Percentiles rank a stretch among this genome's conserved stretches.
Conservation (phyloP, 2,329 filamentous ascomycete genomes). For the Albifimbria verrucaria region DNA sequence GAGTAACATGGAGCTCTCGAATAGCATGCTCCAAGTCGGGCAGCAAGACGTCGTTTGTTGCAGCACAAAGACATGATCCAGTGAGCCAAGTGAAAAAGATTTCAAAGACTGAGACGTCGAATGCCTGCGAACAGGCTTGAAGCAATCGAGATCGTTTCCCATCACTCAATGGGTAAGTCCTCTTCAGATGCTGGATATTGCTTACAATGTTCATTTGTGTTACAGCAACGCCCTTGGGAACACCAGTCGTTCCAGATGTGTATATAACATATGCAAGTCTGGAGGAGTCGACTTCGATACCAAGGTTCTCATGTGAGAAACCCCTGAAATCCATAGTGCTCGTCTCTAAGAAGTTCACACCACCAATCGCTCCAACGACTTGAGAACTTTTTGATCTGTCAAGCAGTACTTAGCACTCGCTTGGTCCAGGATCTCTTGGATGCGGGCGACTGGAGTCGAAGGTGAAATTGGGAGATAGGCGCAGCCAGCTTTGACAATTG, state of each 20-base stretch:
- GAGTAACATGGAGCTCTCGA: constrained; percentile 62
- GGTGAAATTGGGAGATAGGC: constrained; percentile 79
- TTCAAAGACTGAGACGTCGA: constrained; percentile 87
- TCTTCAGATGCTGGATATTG: constrained; percentile 66
- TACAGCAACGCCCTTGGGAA: constrained; percentile 75
- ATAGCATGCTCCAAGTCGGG: constrained; percentile 68
- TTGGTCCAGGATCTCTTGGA: constrained; percentile 60
- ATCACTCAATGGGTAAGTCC: constrained; percentile 58
- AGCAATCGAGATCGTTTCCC: constrained; percentile 56
- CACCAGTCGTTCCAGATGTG: constrained; percentile 79
- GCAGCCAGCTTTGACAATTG: constrained; percentile 68
- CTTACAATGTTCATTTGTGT: constrained; percentile 73
- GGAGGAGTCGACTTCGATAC: constrained; percentile 35
- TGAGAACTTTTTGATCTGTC: too few species aligned
- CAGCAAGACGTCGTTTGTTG: constrained; percentile 71
- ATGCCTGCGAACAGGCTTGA: constrained; percentile 80
- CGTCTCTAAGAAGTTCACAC: too few species aligned
- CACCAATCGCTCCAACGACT: too few species aligned
- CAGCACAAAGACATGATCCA: constrained; percentile 76
- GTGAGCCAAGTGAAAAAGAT: constrained; percentile 81
- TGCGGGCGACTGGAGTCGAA: constrained; percentile 61
- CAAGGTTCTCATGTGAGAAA: constrained; percentile 33
- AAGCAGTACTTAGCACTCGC: constrained; percentile 48
- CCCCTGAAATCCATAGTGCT: constrained; percentile 21
- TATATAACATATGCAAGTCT: constrained; percentile 74